A percentile compares a stretch with the other conserved stretches of the same genome.
Evolutionary conservation across 129 eudicot genomes (phyloP).

Genomic region (Flaveria ramosissima): DNA sequence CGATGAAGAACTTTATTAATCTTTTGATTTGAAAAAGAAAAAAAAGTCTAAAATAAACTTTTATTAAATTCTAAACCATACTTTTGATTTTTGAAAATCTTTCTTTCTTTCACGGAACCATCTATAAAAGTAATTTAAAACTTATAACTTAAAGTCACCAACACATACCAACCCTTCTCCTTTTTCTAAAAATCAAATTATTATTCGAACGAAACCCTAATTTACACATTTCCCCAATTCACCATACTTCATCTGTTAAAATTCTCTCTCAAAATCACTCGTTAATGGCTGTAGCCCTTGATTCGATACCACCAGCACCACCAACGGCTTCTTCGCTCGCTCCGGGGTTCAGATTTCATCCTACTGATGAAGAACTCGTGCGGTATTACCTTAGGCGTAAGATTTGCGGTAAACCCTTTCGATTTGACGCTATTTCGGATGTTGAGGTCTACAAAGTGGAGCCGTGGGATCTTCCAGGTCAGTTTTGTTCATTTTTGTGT

Average conservation of each 20-base stretch:
- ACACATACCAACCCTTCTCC: background rate
- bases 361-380: slow-evolving; percentile 82
- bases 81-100: too few species aligned
- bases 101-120: background rate
- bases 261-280: background rate
- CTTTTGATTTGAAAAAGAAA: too few species aligned
- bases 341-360: slow-evolving; percentile 81
- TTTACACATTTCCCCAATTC: background rate
- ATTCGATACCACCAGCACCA: slow-evolving; percentile 42
- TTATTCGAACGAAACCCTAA: background rate
- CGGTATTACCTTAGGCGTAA: slow-evolving; percentile 63
- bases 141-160: too few species aligned
- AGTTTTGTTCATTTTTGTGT: background rate
- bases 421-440: slow-evolving; percentile 61
- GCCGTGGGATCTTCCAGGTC: slow-evolving; percentile 94
- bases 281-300: slow-evolving; percentile 25
- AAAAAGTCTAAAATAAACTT: too few species aligned
- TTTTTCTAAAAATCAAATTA: background rate
- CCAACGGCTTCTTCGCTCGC: slow-evolving; percentile 44
- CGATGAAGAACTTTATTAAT: too few species aligned
- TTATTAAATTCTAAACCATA: too few species aligned
- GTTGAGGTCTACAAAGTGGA: slow-evolving; percentile 74
- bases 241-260: background rate
- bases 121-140: background rate
- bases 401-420: slow-evolving; percentile 55